Percentiles rank a stretch among this genome's conserved stretches.
These are phyloP conservation scores for Salix exigua DNA, from an alignment of 345 rosid genomes.

Conservation along the genomic window DNA sequence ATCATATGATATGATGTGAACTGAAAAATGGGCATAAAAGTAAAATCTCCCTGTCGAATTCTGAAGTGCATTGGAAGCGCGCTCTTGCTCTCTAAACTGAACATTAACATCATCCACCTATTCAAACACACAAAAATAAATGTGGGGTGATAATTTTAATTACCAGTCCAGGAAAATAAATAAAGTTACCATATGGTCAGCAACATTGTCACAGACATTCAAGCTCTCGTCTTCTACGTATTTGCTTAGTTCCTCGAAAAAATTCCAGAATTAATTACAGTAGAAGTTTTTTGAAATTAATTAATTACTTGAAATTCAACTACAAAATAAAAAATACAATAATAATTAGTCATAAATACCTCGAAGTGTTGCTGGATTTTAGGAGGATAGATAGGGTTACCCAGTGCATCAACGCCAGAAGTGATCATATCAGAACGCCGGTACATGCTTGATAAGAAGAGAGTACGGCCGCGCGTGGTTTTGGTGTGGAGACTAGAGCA, in stretches of 20 bases:
- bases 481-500: constrained; percentile 80
- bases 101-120: constrained; percentile 76
- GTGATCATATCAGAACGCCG: constrained; percentile 74
- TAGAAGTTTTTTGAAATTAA: not conserved
- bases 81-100: constrained; percentile 75
- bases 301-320: not conserved
- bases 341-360: not conserved
- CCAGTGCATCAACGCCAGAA: constrained; percentile 52
- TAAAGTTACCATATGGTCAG: constrained; percentile 58
- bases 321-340: not conserved
- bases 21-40: not conserved
- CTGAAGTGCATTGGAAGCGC: constrained; percentile 54
- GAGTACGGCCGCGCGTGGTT: constrained; percentile 67
- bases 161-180: not conserved
- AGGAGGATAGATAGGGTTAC: constrained; percentile 50
- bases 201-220: constrained; percentile 67
- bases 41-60: constrained; percentile 53
- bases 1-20: not conserved
- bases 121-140: not conserved
- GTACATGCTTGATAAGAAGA: constrained; percentile 74
- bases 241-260: constrained; percentile 63
- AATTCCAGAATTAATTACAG: constrained; percentile 26
- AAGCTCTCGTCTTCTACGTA: constrained; percentile 65
- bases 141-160: not conserved
- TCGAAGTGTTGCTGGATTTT: constrained; percentile 62